Conservation (phyloP, 2,329 filamentous ascomycete species). For the Venturia nashicola region DNA sequence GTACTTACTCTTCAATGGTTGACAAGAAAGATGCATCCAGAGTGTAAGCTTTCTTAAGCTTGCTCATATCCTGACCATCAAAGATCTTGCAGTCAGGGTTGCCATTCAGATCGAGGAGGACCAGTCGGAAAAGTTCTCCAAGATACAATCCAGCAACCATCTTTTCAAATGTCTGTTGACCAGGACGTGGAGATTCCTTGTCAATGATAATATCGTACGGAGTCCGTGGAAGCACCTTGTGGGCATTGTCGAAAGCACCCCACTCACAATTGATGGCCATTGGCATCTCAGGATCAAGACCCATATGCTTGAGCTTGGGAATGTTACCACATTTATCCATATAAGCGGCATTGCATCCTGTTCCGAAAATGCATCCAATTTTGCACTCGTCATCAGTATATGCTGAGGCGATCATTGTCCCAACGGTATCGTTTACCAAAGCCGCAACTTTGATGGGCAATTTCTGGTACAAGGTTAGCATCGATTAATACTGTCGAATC, state of each 20-base stretch:
- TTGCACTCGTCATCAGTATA: constrained; percentile 92
- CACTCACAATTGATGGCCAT: constrained; percentile 99
- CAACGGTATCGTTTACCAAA: constrained; percentile 94
- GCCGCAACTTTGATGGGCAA: constrained; percentile 89
- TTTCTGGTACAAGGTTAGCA: constrained; percentile 37
- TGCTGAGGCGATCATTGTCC: constrained; percentile 87
- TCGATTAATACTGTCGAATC: not conserved
- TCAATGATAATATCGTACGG: constrained; percentile 81
- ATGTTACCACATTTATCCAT: constrained; percentile 89
- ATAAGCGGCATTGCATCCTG: constrained; percentile 95
- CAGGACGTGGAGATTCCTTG: constrained; percentile 80
- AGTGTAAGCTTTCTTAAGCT: constrained; percentile 75
- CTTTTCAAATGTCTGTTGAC: constrained; percentile 93
- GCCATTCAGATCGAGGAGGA: constrained; percentile 75
- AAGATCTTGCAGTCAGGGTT: constrained; percentile 54
- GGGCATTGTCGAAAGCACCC: constrained; percentile 93
- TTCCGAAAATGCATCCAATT: constrained; percentile 97
- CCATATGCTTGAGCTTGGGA: constrained; percentile 86
- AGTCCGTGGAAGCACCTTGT: constrained; percentile 75
- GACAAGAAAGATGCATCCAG: constrained; percentile 91
- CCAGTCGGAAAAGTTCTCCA: constrained; percentile 85
- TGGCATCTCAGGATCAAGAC: constrained; percentile 68
- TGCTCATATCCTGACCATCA: constrained; percentile 65
- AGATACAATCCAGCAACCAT: constrained; percentile 94
- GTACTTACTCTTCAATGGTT: constrained; percentile 60